Evolutionary conservation across 495 filamentous ascomycete genomes (phyloP), one percentile per base, ranked within the genome.

Genomic region (Penicillium argentinense): DNA sequence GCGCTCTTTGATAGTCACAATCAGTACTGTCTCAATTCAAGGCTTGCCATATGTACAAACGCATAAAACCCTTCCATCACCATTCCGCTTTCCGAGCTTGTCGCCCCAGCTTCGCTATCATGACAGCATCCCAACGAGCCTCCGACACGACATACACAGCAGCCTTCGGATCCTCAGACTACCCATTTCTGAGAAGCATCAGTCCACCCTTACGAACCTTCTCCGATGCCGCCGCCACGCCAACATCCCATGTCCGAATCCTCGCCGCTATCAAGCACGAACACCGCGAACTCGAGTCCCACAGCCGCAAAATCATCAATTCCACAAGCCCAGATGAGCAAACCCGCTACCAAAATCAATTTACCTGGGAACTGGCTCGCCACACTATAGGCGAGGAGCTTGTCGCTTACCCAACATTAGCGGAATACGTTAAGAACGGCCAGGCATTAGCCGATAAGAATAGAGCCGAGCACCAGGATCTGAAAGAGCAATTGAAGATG

Each of bases 351-450:
- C 75, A 80, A 49, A 86, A 87, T 42, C 74, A 78, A 43, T 81
- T 87, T 43, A 77, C 78, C 14, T 88, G 84, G 85, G 79, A 82
- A 57, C 66, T 88, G 4, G 78, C 85, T 8, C 75, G 82, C 8
- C 77, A 86, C 56, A 68, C 73, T 0, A 64, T 84, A 44, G 76
- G 67, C 40, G 80, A 87, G 56, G 85, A 87, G 64, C 61, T 88
- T 2, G 73, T 84, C 22, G 65, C 87, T 18, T 87, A 87, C 63
- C 85, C 84, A 0, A 79, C 80, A 2, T 64, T 87, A 7, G 79
- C 80, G 46, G 74, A 78, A 46, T 53, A 82, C 39, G 45, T 84
- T 1, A 62, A 70, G n/a, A 50, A 69, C n/a, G 85, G 75, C 9
- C 45, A 69, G 21, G 40, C 51, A 1, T 66, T 81, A 54, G 78